These are phyloP conservation scores for Schizochytrium sp. DNA, from an alignment of 108 stramenopile species.

Conservation along the genomic window DNA sequence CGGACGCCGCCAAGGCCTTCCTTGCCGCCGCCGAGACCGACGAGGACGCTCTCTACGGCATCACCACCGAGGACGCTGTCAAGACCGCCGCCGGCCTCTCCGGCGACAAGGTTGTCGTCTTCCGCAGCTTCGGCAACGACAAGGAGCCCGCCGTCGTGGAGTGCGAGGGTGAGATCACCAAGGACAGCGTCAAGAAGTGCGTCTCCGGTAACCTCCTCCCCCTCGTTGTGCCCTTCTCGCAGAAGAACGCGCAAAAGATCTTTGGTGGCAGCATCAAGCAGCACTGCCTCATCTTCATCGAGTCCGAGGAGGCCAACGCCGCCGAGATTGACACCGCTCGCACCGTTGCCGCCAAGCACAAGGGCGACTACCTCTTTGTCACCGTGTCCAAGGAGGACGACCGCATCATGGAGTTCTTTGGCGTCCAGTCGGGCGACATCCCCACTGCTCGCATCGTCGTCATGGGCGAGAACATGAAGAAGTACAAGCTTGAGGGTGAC, in stretches of 20 bases:
- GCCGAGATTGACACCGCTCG: background rate
- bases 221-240: constrained; percentile 41
- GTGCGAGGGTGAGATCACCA: constrained; percentile 23
- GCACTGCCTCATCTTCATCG: constrained; percentile 28
- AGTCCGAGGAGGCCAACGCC: background rate
- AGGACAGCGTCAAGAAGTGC: constrained; percentile 27
- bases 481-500: constrained; percentile 23
- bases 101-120: constrained; percentile 33
- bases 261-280: constrained; percentile 42
- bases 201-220: constrained; percentile 34
- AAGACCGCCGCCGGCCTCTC: background rate
- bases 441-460: constrained; percentile 43
- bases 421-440: constrained; percentile 26
- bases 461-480: constrained; percentile 38
- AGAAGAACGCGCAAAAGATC: constrained; percentile 32
- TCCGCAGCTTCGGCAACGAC: constrained; percentile 35
- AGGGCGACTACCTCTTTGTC: constrained; percentile 35
- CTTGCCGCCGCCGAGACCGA: constrained; percentile 29
- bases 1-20: constrained; percentile 41
- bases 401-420: constrained; percentile 50
- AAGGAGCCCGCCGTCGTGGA: constrained; percentile 22
- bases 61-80: constrained; percentile 19
- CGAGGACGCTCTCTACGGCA: constrained; percentile 39
- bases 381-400: constrained; percentile 38
- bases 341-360: constrained; percentile 18